These are phyloP conservation scores for Kuraishia ogatae DNA, from an alignment of 805 yeast genomes.

Conservation along the genomic window DNA sequence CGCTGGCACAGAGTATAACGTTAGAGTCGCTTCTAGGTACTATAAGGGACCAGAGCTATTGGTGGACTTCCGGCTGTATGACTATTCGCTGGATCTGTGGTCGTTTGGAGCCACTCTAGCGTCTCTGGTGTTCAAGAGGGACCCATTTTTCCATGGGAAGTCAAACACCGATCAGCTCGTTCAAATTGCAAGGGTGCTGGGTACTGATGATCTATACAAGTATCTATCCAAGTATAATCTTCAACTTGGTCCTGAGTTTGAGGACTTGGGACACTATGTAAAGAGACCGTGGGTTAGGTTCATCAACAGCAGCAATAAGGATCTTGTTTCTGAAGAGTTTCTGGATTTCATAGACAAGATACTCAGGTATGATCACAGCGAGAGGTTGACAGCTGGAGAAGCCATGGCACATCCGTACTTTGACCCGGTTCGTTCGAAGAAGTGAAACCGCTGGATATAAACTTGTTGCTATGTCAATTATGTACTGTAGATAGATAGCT, in stretches of 20 bases:
- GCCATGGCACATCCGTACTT: slow-evolving; percentile 66
- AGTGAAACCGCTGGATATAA: no score
- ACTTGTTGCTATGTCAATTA: neutral
- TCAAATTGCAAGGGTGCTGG: slow-evolving; percentile 80
- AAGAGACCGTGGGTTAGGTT: slow-evolving; percentile 84
- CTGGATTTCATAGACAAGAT: slow-evolving; percentile 76
- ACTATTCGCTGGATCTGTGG: slow-evolving; percentile 90
- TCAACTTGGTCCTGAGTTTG: slow-evolving; percentile 65
- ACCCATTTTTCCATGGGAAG: slow-evolving; percentile 88
- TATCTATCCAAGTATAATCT: slow-evolving; percentile 69
- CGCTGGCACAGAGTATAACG: slow-evolving; percentile 82
- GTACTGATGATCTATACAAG: slow-evolving; percentile 67
- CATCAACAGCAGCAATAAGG: slow-evolving; percentile 59
- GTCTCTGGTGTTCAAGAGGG: slow-evolving; percentile 81
- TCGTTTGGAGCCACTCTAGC: slow-evolving; percentile 91
- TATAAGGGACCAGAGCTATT: slow-evolving; percentile 91
- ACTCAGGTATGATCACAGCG: slow-evolving; percentile 80
- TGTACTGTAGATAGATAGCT: no score
- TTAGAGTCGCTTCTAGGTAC: slow-evolving; percentile 87
- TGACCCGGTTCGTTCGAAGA: slow-evolving; percentile 12
- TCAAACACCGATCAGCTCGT: slow-evolving; percentile 88
- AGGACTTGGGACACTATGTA: slow-evolving; percentile 65
- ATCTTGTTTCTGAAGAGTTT: slow-evolving; percentile 61
- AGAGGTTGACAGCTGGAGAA: slow-evolving; percentile 80
- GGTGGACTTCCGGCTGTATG: slow-evolving; percentile 80